phyloP scores from a whole-genome alignment of 176 grass and related monocot genomes.

The Cenchrus purpureus region DNA sequence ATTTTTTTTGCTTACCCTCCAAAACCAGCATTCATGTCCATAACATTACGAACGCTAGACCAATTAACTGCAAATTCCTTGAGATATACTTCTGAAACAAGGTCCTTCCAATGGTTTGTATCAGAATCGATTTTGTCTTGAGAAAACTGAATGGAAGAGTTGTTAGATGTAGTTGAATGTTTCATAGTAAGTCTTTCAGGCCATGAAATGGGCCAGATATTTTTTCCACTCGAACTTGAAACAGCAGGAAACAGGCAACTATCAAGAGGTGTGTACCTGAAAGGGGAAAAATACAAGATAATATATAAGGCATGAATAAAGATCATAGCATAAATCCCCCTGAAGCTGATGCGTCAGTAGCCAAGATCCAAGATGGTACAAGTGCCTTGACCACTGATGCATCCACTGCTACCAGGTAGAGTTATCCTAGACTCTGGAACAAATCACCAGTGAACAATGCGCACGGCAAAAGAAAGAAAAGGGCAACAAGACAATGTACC shows the following conservation, averaged over 20 bases:
- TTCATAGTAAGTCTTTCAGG: conserved; percentile 75
- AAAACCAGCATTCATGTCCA: conserved; percentile 95
- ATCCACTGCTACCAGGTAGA: conserved; percentile 13
- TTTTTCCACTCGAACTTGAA: conserved; percentile 50
- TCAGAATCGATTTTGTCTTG: conserved; percentile 64
- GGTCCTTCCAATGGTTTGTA: conserved; percentile 59
- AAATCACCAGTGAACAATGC: conserved; percentile 3
- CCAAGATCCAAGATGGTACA: conserved; percentile 24
- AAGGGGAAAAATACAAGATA: conserved; percentile 22
- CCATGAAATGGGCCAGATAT: conserved; percentile 73
- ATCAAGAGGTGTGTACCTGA: conserved; percentile 80
- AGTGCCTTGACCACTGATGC: neutral
- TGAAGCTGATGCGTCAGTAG: neutral
- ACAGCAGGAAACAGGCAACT: conserved; percentile 60
- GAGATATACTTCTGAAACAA: conserved; percentile 77
- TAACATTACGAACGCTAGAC: conserved; percentile 79
- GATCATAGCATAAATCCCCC: conserved; percentile 19
- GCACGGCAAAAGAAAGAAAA: conserved; percentile 23
- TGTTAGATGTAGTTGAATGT: conserved; percentile 37
- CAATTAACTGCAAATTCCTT: conserved; percentile 73
- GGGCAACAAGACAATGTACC: conserved; percentile 51
- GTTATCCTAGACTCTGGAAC: conserved; percentile 16
- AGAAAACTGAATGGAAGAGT: conserved; percentile 41
- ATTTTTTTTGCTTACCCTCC: conserved; percentile 69
- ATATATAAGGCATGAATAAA: conserved; percentile 21